These are phyloP conservation scores for Cucurbitaria berberidis DNA, from an alignment of 2,329 filamentous ascomycete species.

Conservation along the genomic window DNA sequence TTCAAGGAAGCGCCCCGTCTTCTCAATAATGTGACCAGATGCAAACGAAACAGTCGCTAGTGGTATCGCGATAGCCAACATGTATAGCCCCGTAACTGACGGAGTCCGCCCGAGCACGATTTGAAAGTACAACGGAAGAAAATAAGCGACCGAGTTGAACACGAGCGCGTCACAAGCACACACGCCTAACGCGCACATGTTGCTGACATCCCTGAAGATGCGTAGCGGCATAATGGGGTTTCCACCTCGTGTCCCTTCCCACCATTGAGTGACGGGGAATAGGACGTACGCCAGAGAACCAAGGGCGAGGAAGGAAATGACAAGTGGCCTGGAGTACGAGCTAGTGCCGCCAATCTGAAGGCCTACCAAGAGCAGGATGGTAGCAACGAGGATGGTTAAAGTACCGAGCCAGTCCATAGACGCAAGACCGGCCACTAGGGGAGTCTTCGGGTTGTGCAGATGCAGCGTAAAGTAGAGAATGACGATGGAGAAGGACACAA, in stretches of 20 bases:
- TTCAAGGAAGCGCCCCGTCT: constrained; percentile 51
- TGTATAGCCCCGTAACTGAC: constrained; percentile 62
- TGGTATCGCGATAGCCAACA: constrained; percentile 63
- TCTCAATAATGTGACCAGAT: constrained; percentile 55
- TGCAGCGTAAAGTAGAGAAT: constrained; percentile 60
- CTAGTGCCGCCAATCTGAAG: constrained; percentile 59
- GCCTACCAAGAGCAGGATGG: constrained; percentile 59
- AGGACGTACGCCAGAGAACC: constrained; percentile 53
- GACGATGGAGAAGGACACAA: constrained; percentile 57
- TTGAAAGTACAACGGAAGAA: constrained; percentile 77
- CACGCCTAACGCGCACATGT: constrained; percentile 61
- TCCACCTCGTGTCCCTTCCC: constrained; percentile 65
- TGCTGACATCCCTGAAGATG: constrained; percentile 65
- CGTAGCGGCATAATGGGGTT: constrained; percentile 72
- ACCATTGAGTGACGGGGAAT: constrained; percentile 68
- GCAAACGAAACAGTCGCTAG: constrained; percentile 55
- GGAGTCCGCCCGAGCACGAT: constrained; percentile 67
- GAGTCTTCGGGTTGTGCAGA: constrained; percentile 59
- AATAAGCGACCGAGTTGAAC: constrained; percentile 72
- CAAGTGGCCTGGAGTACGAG: constrained; percentile 57
- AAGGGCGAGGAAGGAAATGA: constrained; percentile 59
- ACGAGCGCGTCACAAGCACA: constrained; percentile 60
- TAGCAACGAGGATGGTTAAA: constrained; percentile 56
- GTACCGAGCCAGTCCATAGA: constrained; percentile 63
- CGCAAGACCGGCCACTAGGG: constrained; percentile 52